Evolutionary conservation across 139 green algal species (phyloP), one percentile per base, ranked within the genome.

Genomic region (Tetratostichococcus sp.): DNA sequence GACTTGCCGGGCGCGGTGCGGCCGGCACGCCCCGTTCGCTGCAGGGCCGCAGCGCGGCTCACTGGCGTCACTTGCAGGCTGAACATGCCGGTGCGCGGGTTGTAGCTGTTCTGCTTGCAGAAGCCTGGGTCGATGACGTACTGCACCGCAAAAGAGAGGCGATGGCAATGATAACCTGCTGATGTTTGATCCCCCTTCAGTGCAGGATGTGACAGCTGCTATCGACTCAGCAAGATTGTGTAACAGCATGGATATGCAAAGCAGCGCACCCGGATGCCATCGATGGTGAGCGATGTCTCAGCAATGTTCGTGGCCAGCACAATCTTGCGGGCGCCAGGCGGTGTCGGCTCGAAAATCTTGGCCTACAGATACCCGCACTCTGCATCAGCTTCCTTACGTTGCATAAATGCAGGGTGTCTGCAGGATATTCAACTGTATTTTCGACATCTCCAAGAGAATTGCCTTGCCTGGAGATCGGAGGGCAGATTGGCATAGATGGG

Each of bases 231-330:
- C n/a, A n/a, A n/a, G n/a, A n/a, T n/a, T n/a, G n/a, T n/a, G n/a
- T n/a, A n/a, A n/a, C n/a, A n/a, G n/a, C n/a, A n/a, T n/a, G 39
- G 14, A 50, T 14, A 50, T 8, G 39, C 8, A 14, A 8, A 50
- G 39, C 39, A 50, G 34, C 71, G 17, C 65, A 92, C 88, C 79
- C 87, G 86, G 81, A 99, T 98, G 67, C 95, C 95, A 71, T 98
- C 93, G 72, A 99, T 99, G 14, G 95, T 99, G 16, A 99, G 83
- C 0, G 82, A 93, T 0, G 95, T 99, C 87, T 99, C 95, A 0
- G 94, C 94, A 76, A 99, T 99, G 88, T 99, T 99, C 71, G 95
- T 99, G 32, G 95, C 95, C 69, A 99, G 83, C 30, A 99, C 95
- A 6, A 98, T 82, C 83, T 99, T 98, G 72, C 93, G 86, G 0